Base-by-base conservation (phyloP, 225 moss, liverwort and hornwort species). In the Bryum argenteum region DNA sequence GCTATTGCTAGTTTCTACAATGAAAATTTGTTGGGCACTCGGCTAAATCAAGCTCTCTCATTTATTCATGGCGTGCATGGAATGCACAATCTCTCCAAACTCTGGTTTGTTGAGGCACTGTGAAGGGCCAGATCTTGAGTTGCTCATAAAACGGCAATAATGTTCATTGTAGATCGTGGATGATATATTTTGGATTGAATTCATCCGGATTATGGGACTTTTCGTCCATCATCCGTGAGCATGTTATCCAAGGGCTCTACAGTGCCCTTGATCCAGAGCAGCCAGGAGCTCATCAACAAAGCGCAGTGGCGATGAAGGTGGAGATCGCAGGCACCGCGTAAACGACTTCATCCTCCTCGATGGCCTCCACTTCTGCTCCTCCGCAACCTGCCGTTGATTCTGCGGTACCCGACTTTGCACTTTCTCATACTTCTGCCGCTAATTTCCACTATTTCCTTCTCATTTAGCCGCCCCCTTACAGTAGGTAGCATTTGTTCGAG, bases 321-420 rank as follows among this genome's bases (percentile, higher is more conserved):
- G 60, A 53, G 44, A 61, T 44, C 23, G 78, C 44, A 57, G 58
- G 17, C 20, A 14, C 16, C 66, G 68, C 42, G 17, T 12, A 10
- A 16, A 61, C 61, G 72, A 19, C 54, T 44, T 61, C 63, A 54
- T 61, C 37, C 44, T 78, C 61, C 54, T 64, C 43, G 33, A 80
- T 81, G 81, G 81, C 77, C 58, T 22, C 71, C 3, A 4, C 21
- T 1, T 21, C 58, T 6, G 10, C 64, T 53, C 65, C 63, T 26
- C 48, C 50, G 23, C 73, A 62, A 4, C 17, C 26, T 12, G 38
- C 38, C 9, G 47, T 16, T 19, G 64, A 63, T 9, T 40, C 73
- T 21, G 40, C 18, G 74, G 81, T 72, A 52, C 47, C 0, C 7
- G 0, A 17, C n/a, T 63, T 17, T 21, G 17, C 51, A 22, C 1